Conservation (phyloP, 495 filamentous ascomycete genomes). For the Trichoderma orchidacearum region DNA sequence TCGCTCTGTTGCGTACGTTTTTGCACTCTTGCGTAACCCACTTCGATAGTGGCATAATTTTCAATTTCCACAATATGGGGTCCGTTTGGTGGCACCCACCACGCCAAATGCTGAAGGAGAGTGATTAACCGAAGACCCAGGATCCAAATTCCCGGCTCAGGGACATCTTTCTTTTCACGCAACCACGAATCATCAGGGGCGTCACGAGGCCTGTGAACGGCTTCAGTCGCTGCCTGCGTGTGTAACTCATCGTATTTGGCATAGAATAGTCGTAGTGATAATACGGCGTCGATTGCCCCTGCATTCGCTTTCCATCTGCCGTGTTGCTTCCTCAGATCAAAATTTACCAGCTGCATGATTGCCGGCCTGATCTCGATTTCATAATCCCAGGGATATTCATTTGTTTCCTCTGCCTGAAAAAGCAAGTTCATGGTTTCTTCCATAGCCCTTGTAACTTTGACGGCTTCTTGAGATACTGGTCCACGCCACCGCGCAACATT, state of each 20-base stretch:
- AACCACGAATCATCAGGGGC: background rate
- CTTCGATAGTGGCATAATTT: background rate
- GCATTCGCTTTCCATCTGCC: conserved; percentile 2
- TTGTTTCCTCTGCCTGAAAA: background rate
- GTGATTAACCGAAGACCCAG: background rate
- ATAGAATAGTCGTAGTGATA: conserved; percentile 1
- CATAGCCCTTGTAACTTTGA: conserved; percentile 2
- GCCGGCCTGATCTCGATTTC: background rate
- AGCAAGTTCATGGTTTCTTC: conserved; percentile 5
- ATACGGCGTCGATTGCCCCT: background rate
- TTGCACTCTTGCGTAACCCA: background rate
- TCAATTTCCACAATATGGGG: background rate
- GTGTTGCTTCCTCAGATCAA: background rate
- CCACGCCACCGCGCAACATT: conserved; percentile 3
- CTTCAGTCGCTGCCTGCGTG: background rate
- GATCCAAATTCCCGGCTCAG: background rate
- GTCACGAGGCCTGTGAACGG: background rate
- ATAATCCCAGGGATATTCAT: background rate
- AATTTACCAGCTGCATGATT: background rate
- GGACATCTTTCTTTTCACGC: background rate
- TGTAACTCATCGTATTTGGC: background rate
- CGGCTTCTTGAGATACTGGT: conserved; percentile 1
- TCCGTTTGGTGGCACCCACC: background rate
- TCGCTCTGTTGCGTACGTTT: background rate
- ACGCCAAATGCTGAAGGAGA: background rate